Evolutionary conservation across 1,284 basidiomycete genomes (phyloP).

Genomic region (Cryptococcus neoformans): DNA sequence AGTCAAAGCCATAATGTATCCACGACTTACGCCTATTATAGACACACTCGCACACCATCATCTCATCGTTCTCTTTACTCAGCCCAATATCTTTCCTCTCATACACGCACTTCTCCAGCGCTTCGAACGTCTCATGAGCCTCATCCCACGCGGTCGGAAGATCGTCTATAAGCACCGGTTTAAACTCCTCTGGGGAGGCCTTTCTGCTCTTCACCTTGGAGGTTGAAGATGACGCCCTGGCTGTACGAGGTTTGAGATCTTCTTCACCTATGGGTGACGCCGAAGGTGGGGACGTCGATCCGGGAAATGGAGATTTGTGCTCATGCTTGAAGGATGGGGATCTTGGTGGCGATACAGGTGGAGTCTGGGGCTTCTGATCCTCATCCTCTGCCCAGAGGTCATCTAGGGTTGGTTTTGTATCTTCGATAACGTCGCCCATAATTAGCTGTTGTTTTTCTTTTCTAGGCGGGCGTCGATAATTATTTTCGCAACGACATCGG

Average conservation of each 20-base stretch:
- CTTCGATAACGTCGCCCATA: neutral
- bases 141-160: conserved; percentile 70
- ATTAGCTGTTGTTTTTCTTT: neutral
- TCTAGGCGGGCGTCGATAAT: too few relatives aligned
- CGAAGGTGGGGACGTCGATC: neutral
- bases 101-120: conserved; percentile 77
- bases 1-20: neutral
- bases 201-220: neutral
- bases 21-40: conserved; percentile 71
- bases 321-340: neutral
- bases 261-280: conserved; percentile 10
- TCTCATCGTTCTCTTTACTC: conserved; percentile 82
- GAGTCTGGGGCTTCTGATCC: neutral
- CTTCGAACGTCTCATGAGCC: conserved; percentile 70
- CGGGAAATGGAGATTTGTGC: neutral
- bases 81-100: conserved; percentile 83
- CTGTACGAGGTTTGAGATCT: conserved; percentile 15
- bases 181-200: neutral
- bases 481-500: too few relatives aligned
- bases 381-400: neutral
- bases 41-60: conserved; percentile 88
- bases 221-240: conserved; percentile 1
- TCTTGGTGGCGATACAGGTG: neutral
- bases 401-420: neutral
- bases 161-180: conserved; percentile 60